Evolutionary conservation across 2,329 filamentous ascomycete species (phyloP).

Genomic region (Claviceps maximensis): DNA sequence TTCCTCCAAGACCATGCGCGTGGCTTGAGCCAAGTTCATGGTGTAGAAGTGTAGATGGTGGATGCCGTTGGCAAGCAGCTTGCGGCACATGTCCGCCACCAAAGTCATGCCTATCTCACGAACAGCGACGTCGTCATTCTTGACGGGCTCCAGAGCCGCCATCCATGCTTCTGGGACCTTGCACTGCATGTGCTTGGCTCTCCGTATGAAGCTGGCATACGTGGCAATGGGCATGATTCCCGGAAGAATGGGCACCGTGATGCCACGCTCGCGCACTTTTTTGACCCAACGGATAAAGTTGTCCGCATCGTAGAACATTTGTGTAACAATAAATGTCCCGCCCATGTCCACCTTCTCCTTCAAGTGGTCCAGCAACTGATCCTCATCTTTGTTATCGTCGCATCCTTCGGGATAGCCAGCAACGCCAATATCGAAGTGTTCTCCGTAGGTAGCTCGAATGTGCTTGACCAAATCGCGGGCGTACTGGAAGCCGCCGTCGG

Average conservation of each 20-base stretch:
- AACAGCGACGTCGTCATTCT: conserved; percentile 91
- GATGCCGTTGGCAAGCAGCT: conserved; percentile 70
- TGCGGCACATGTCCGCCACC: conserved; percentile 80
- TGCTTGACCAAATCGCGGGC: conserved; percentile 82
- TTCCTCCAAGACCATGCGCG: conserved; percentile 86
- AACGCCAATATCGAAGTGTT: conserved; percentile 89
- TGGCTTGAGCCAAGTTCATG: conserved; percentile 95
- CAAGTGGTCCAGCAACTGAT: conserved; percentile 74
- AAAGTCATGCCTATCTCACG: conserved; percentile 78
- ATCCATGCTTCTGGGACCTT: conserved; percentile 72
- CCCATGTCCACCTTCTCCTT: conserved; percentile 97
- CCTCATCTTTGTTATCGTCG: conserved; percentile 82
- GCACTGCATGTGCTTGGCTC: conserved; percentile 84
- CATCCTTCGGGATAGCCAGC: conserved; percentile 93
- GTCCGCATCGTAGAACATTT: conserved; percentile 99
- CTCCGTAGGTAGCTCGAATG: conserved; percentile 58
- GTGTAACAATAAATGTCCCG: conserved; percentile 86
- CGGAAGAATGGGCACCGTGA: conserved; percentile 69
- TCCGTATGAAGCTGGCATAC: conserved; percentile 80
- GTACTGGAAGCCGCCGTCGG: conserved; percentile 79
- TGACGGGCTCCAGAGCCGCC: conserved; percentile 73
- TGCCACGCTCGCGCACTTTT: conserved; percentile 74
- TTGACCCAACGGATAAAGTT: conserved; percentile 86
- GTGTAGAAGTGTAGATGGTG: conserved; percentile 95
- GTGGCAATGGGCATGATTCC: conserved; percentile 88